Evolutionary conservation across 495 filamentous ascomycete genomes (phyloP).

Genomic region (Chaetomidium leptoderma): DNA sequence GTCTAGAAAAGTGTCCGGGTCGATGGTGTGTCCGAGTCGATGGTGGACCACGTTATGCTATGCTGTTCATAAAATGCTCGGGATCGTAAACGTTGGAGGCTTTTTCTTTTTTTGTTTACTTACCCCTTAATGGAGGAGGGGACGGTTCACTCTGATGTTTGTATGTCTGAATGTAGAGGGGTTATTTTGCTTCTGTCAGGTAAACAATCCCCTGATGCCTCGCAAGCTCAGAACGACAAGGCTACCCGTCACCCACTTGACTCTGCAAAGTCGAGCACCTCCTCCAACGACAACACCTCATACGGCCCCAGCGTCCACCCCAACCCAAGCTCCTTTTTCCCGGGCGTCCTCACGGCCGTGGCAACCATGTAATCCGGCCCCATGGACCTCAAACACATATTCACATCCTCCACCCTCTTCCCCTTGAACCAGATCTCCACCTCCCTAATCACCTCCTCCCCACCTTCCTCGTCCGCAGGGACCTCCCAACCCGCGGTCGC

Average conservation of each 20-base stretch:
- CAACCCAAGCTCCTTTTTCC: conserved; percentile 32
- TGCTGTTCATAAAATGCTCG: no score
- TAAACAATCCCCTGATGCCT: no score
- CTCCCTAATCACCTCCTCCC: conserved; percentile 28
- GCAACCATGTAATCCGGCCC: conserved; percentile 47
- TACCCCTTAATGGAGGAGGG: background rate
- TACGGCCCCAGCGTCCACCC: conserved; percentile 40
- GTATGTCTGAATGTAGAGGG: background rate
- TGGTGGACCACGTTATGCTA: no score
- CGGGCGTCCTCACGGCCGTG: conserved; percentile 42
- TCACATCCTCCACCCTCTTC: conserved; percentile 39
- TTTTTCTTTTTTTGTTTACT: background rate
- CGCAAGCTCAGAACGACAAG: background rate
- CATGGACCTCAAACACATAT: conserved; percentile 40
- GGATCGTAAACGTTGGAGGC: no score
- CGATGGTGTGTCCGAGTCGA: no score
- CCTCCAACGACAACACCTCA: conserved; percentile 35
- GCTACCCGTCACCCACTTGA: conserved; percentile 6
- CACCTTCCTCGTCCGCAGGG: conserved; percentile 20
- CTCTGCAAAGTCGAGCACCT: conserved; percentile 39
- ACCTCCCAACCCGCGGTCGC: conserved; percentile 24
- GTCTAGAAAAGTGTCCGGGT: no score
- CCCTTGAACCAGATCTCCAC: conserved; percentile 41
- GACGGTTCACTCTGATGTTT: background rate
- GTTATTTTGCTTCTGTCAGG: no score